Percentiles rank a stretch among this genome's conserved stretches.
These are phyloP conservation scores for Neoascochyta sp. DNA, from an alignment of 2,329 filamentous ascomycete species.

Conservation along the genomic window DNA sequence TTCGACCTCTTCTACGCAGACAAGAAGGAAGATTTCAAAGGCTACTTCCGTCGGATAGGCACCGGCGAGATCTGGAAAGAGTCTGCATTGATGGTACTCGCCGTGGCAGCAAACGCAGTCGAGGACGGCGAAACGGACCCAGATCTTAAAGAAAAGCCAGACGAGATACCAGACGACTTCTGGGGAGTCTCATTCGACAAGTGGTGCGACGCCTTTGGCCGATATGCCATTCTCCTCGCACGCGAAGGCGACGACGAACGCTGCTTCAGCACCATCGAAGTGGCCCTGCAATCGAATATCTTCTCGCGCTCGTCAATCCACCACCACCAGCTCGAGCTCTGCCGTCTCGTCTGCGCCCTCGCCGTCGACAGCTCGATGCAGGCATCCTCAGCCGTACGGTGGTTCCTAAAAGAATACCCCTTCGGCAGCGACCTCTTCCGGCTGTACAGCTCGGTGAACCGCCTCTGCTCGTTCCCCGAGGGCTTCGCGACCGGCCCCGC, in stretches of 20 bases:
- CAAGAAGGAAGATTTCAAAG: constrained; percentile 44
- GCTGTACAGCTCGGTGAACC: constrained; percentile 74
- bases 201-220: constrained; percentile 88
- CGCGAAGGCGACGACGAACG: constrained; percentile 63
- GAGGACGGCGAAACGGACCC: constrained; percentile 30
- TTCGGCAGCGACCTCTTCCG: constrained; percentile 80
- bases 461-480: constrained; percentile 69
- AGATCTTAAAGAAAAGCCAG: constrained; percentile 28
- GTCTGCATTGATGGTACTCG: constrained; percentile 33
- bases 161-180: constrained; percentile 53
- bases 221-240: constrained; percentile 76
- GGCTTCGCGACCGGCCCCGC: constrained; percentile 74
- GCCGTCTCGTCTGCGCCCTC: constrained; percentile 81
- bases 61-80: constrained; percentile 35
- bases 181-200: constrained; percentile 75
- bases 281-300: constrained; percentile 74
- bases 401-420: constrained; percentile 78
- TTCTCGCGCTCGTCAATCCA: constrained; percentile 69
- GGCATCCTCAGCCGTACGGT: constrained; percentile 69
- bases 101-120: constrained; percentile 32
- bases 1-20: constrained; percentile 57
- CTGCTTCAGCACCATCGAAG: constrained; percentile 75
- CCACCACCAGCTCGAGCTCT: constrained; percentile 69
- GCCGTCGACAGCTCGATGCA: constrained; percentile 74
- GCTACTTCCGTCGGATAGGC: constrained; percentile 34